A percentile compares a stretch with the other conserved stretches of the same genome.
Conservation (phyloP, 1,139 yeast species). For the Keqinozyma sinolaborantium region DNA sequence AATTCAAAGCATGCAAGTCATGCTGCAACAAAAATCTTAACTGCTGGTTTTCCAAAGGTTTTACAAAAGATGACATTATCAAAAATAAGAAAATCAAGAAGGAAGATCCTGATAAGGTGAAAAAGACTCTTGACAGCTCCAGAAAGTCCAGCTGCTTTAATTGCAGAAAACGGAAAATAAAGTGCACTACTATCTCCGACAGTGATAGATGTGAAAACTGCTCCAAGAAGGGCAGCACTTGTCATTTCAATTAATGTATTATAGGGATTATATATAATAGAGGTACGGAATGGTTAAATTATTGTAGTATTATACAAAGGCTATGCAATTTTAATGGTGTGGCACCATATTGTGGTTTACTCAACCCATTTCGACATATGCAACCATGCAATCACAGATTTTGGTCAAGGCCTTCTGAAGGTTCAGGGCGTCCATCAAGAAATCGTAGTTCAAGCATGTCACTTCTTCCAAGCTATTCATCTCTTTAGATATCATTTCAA, state of each 20-base stretch:
- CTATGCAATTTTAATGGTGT: neutral
- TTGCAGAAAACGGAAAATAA: slow-evolving; percentile 38
- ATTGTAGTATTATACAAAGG: too few relatives aligned
- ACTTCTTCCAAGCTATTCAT: slow-evolving; percentile 22
- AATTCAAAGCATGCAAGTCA: slow-evolving; percentile 48
- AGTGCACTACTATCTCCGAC: slow-evolving; percentile 27
- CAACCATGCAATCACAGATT: slow-evolving; percentile 22
- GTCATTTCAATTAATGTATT: slow-evolving; percentile 21
- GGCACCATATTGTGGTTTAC: neutral
- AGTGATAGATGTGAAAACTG: slow-evolving; percentile 35
- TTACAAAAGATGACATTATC: slow-evolving; percentile 54
- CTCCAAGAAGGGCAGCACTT: slow-evolving; percentile 29
- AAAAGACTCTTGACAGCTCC: slow-evolving; percentile 9
- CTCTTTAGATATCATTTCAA: slow-evolving; percentile 37
- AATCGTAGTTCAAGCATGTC: slow-evolving; percentile 40
- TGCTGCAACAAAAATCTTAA: slow-evolving; percentile 41
- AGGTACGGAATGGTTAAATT: slow-evolving; percentile 1
- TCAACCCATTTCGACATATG: slow-evolving; percentile 8
- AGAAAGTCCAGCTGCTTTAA: slow-evolving; percentile 34
- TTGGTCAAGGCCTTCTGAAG: slow-evolving; percentile 19
- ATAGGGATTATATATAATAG: slow-evolving; percentile 1
- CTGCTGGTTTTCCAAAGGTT: slow-evolving; percentile 56
- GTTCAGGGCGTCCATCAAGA: slow-evolving; percentile 22
- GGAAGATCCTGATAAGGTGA: slow-evolving; percentile 7
- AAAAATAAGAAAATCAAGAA: slow-evolving; percentile 16